Evolutionary conservation across 2,329 filamentous ascomycete genomes (phyloP), one percentile per base, ranked within the genome.

Genomic region (Cytospora chrysosperma): DNA sequence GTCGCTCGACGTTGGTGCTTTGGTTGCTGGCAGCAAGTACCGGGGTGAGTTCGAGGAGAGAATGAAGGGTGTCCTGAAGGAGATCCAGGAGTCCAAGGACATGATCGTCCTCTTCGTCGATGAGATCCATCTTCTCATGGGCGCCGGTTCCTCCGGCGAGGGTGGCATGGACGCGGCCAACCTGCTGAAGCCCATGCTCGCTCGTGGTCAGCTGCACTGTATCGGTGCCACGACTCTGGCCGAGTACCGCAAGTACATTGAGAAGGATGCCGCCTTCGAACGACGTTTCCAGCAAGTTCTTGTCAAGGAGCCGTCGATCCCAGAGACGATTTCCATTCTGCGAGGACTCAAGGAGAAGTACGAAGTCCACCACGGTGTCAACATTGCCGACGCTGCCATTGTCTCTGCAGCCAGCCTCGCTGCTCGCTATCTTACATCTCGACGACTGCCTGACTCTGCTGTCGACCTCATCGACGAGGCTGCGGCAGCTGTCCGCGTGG

Each of bases 141-240:
- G 95, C 65, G 95, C 95, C 68, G 95, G 95, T 65, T 88, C 93
- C 43, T 94, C 91, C 61, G 95, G 95, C 63, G 94, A 98, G 75
- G 95, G 95, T 68, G 95, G 95, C 70, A 99, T 99, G 95, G 95
- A 99, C 74, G 95, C 95, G 56, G 95, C 95, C 72, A 99, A 99
- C 76, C 81, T 99, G 71, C 85, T 99, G 68, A 99, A 99, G 81
- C 95, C 95, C 63, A 98, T 98, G 94, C 86, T 99, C 69, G 95
- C 95, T 65, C 89, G 95, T 73, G 95, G 95, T 60, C 94, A 98
- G 76, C 83, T 99, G 65, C 95, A 99, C 82, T 99, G 95, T 73
- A 98, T 99, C 68, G 95, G 95, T 76, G 95, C 95, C 7, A 99
- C 95, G 2, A 99, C 95, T 1, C 85, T 99, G 64, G 87, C 88